phyloP scores from a whole-genome alignment of 2,329 filamentous ascomycete genomes.

The Penicillium verrucosum region DNA sequence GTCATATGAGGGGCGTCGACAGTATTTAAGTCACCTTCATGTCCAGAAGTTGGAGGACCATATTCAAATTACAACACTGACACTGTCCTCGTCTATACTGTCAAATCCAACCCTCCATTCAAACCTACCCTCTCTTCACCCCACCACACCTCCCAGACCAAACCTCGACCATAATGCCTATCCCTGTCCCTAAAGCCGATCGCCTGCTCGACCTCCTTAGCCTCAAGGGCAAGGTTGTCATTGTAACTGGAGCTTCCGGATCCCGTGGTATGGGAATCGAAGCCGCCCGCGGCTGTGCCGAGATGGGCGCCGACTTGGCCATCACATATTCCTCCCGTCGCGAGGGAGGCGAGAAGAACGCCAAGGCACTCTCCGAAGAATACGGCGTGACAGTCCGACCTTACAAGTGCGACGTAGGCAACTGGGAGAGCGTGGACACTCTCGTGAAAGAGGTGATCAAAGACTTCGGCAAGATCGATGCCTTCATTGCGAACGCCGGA shows the following conservation, averaged over 20 bases:
- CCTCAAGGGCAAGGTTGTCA: conserved; percentile 48
- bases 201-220: conserved; percentile 44
- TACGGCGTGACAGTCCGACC: conserved; percentile 66
- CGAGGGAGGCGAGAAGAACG: conserved; percentile 63
- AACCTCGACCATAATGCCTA: conserved; percentile 34
- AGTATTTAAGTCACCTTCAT: not conserved
- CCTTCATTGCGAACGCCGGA: conserved; percentile 68
- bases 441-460: conserved; percentile 58
- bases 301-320: conserved; percentile 62
- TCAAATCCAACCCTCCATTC: too few relatives aligned
- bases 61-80: not conserved
- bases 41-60: not conserved
- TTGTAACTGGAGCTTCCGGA: conserved; percentile 52
- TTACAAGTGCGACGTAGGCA: conserved; percentile 62
- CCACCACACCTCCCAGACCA: not conserved
- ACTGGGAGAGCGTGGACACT: conserved; percentile 55
- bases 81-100: not conserved
- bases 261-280: conserved; percentile 67
- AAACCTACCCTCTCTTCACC: not conserved
- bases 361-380: conserved; percentile 56
- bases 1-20: conserved; percentile 10
- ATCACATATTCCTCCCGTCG: conserved; percentile 65
- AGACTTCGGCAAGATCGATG: conserved; percentile 69
- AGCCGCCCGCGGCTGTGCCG: conserved; percentile 62
- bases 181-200: conserved; percentile 35